These are phyloP conservation scores for Mucor plumbeus DNA, from an alignment of 371 early-diverging fungal genomes.

Conservation along the genomic window DNA sequence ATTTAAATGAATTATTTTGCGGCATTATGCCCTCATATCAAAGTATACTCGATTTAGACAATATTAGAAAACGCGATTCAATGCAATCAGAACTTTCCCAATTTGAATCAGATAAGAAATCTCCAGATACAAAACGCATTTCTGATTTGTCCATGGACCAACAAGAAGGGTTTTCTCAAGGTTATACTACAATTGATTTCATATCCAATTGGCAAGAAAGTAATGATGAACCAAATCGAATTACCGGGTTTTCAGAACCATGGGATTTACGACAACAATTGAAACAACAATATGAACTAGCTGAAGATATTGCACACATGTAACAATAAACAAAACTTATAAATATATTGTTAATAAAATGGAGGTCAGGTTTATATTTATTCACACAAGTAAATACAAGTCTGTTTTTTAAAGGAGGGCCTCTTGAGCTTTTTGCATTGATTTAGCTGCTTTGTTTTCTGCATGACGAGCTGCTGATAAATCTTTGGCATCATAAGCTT, in stretches of 20 bases:
- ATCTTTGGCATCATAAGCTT: conserved; percentile 49
- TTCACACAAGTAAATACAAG: too few relatives aligned
- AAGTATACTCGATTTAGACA: not conserved
- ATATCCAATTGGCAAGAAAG: conserved; percentile 17
- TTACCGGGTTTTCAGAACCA: not conserved
- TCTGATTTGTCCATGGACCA: conserved; percentile 1
- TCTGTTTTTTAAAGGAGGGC: conserved; percentile 2
- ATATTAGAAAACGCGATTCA: not conserved
- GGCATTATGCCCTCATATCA: too few relatives aligned
- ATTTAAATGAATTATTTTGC: not conserved
- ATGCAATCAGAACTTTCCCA: not conserved
- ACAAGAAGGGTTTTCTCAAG: not conserved
- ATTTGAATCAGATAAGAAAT: not conserved
- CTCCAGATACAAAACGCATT: not conserved
- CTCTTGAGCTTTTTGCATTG: conserved; percentile 24
- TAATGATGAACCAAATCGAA: not conserved
- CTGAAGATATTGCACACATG: conserved; percentile 6
- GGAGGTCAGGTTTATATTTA: too few relatives aligned
- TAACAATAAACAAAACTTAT: not conserved
- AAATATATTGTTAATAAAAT: not conserved
- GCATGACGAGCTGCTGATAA: conserved; percentile 25
- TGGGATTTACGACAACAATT: conserved; percentile 16
- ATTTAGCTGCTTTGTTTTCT: conserved; percentile 30
- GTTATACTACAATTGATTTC: not conserved
- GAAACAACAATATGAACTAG: not conserved